Evolutionary conservation across 805 yeast genomes (phyloP).

Genomic region (Kodamaea leandrae): DNA sequence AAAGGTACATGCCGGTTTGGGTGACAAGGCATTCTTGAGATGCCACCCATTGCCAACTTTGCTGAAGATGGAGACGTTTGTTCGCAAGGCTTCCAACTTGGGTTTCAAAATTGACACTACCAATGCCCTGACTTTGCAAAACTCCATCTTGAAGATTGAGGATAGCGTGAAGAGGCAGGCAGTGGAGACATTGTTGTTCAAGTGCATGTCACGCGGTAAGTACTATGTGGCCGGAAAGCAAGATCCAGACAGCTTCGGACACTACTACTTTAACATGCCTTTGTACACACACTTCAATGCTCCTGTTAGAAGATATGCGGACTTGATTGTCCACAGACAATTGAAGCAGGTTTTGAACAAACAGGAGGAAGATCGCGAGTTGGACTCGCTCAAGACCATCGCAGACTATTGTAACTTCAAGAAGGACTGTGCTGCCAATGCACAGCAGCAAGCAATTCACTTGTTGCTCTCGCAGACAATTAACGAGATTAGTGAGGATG

Average conservation of each 20-base stretch:
- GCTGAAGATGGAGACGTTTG: slow-evolving; percentile 76
- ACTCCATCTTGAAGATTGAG: slow-evolving; percentile 62
- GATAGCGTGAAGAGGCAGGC: slow-evolving; percentile 66
- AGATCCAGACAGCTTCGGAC: slow-evolving; percentile 73
- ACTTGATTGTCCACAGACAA: slow-evolving; percentile 89
- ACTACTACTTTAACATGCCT: slow-evolving; percentile 79
- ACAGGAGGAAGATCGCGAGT: slow-evolving; percentile 41
- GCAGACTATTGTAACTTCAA: slow-evolving; percentile 94
- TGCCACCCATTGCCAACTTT: slow-evolving; percentile 83
- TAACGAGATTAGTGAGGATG: slow-evolving; percentile 63
- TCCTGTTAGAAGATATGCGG: slow-evolving; percentile 90
- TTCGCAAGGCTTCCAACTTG: slow-evolving; percentile 62
- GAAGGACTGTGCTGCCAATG: slow-evolving; percentile 88
- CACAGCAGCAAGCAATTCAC: slow-evolving; percentile 94
- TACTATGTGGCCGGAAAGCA: slow-evolving; percentile 86
- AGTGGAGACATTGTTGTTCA: slow-evolving; percentile 73
- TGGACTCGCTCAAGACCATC: slow-evolving; percentile 71
- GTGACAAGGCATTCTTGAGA: slow-evolving; percentile 79
- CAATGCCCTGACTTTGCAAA: slow-evolving; percentile 66
- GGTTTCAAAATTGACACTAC: slow-evolving; percentile 73
- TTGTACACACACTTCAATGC: slow-evolving; percentile 91
- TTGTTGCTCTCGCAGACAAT: slow-evolving; percentile 79
- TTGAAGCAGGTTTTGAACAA: slow-evolving; percentile 60
- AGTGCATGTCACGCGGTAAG: slow-evolving; percentile 81
- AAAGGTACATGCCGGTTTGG: slow-evolving; percentile 67